Evolutionary conservation across 106 monocot genomes (phyloP).

Genomic region (Platanthera guangdongensis): DNA sequence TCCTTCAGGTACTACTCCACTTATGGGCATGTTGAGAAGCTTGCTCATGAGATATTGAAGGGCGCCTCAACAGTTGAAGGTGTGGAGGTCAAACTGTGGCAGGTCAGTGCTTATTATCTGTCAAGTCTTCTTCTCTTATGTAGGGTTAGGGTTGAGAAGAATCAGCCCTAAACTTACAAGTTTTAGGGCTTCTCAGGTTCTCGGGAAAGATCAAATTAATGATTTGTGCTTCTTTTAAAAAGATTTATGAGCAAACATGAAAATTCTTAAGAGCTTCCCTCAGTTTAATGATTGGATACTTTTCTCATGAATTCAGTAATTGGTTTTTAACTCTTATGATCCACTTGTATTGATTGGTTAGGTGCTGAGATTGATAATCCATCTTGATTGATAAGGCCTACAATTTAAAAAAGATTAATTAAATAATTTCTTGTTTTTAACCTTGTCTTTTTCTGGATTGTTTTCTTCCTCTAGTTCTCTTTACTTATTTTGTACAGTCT

Average conservation of each 20-base stretch:
- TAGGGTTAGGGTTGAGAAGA: no score
- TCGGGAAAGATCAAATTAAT: no score
- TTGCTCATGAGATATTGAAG: slow-evolving; percentile 30
- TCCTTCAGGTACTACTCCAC: slow-evolving; percentile 25
- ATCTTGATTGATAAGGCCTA: background rate
- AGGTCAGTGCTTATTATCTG: slow-evolving; percentile 11
- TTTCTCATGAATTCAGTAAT: background rate
- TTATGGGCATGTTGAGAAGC: slow-evolving; percentile 29
- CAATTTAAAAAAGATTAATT: background rate
- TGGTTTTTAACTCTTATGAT: background rate
- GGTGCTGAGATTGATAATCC: background rate
- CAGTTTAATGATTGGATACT: background rate
- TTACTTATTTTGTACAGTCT: no score
- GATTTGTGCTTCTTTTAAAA: background rate
- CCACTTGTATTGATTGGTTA: background rate
- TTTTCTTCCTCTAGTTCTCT: no score
- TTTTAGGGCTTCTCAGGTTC: no score
- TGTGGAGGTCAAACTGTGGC: slow-evolving; percentile 29
- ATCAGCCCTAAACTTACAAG: no score
- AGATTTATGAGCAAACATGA: background rate
- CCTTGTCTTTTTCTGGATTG: no score
- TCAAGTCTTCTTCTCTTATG: background rate
- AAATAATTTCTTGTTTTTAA: no score
- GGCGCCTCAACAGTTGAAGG: slow-evolving; percentile 33
- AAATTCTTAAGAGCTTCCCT: background rate